Evolutionary conservation across 768 basidiomycete genomes (phyloP), one percentile per base, ranked within the genome.

Genomic region (Botryobasidium botryosum): DNA sequence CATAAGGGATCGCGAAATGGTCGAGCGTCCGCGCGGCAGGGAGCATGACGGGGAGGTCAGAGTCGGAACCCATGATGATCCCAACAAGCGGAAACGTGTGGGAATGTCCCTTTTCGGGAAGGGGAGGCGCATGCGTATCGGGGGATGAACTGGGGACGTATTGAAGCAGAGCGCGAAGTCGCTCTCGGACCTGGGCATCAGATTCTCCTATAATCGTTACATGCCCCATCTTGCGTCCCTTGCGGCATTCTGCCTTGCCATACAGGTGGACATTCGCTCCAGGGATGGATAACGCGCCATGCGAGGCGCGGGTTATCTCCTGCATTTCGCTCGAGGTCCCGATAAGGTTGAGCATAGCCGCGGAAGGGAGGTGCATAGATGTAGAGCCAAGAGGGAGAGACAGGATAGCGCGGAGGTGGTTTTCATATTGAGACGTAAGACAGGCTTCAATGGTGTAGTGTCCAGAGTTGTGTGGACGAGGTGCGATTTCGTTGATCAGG

Each of bases 391-490:
- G 70, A 6, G 91, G 90, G 4, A 96, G 71, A 29, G 71, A 72
- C 12, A 96, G 75, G 59, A 99, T 91, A 17, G 90, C 84, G 28
- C 90, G 86, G 41, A 97, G 78, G 60, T 97, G 94, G 53, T 96
- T 94, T 60, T 88, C 87, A 63, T 85, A 99, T 63, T 97, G 94
- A 2, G 92, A 96, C 2, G 88, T 85, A 53, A 86, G 70, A 60
- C 90, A 97, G 0, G 92, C 90, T 64, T 97, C 94, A 56, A 97
- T 97, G 24, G 91, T 94, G 61, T 96, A 92, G 59, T 99, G 94
- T 0, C 92, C 94, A 6, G 91, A 96, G 64, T 97, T 99, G 60
- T 99, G 94, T 1, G 94, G 92, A 15, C 94, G 74, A 10, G 94
- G 94, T 0, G 94, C 94, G 49, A 99, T 92, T 64, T 99, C 94